A percentile compares a stretch with the other conserved stretches of the same genome.
Conservation (phyloP, 352 stramenopile genomes). For the Pythium brachiatum region DNA sequence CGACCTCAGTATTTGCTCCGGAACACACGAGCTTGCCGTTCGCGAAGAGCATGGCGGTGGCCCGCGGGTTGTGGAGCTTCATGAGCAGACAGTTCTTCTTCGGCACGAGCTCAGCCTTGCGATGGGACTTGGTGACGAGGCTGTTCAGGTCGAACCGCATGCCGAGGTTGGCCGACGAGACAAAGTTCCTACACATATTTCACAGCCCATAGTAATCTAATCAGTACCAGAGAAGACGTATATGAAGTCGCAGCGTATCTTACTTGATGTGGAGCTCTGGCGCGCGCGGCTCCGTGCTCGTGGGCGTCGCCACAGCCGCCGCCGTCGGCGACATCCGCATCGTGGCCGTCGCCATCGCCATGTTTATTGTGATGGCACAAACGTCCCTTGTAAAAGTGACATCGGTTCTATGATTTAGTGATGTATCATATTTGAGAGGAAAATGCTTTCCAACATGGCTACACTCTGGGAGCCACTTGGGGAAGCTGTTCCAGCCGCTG, state of each 20-base stretch:
- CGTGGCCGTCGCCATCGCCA: background rate
- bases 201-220: background rate
- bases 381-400: background rate
- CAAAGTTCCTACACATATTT: slow-evolving; percentile 49
- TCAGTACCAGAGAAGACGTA: background rate
- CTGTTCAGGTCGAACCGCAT: slow-evolving; percentile 79
- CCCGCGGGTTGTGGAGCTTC: slow-evolving; percentile 65
- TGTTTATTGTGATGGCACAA: background rate
- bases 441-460: slow-evolving; percentile 7
- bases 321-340: background rate
- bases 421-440: background rate
- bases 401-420: background rate
- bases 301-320: background rate
- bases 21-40: slow-evolving; percentile 85
- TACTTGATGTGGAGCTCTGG: slow-evolving; percentile 68
- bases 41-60: slow-evolving; percentile 81
- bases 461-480: background rate
- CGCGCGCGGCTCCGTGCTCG: background rate
- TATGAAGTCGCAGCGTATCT: slow-evolving; percentile 2
- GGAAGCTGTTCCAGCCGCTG: too few species aligned
- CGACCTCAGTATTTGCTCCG: slow-evolving; percentile 66
- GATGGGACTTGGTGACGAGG: slow-evolving; percentile 72
- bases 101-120: slow-evolving; percentile 67
- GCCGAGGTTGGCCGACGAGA: slow-evolving; percentile 77
- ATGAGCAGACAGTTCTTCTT: slow-evolving; percentile 88